phyloP scores from a whole-genome alignment of 1,284 basidiomycete genomes.

The Leccinum laetum region DNA sequence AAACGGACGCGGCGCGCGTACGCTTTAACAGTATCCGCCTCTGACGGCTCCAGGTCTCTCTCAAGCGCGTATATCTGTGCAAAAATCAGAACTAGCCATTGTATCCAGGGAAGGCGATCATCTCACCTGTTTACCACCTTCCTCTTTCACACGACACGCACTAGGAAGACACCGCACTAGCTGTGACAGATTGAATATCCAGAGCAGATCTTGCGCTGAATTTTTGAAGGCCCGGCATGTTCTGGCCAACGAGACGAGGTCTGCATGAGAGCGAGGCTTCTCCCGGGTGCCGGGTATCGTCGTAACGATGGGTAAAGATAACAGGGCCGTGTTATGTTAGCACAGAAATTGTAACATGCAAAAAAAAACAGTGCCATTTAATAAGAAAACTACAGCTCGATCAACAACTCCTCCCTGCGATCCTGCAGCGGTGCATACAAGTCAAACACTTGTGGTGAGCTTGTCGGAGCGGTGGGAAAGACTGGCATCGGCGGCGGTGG shows the following conservation, averaged over 20 bases:
- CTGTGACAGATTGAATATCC: not conserved
- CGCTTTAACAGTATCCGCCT: too few species aligned
- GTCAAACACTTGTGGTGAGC: conserved; percentile 55
- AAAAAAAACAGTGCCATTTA: not conserved
- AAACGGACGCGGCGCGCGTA: too few species aligned
- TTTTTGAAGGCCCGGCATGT: not conserved
- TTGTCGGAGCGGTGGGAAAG: conserved; percentile 46
- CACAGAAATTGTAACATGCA: not conserved
- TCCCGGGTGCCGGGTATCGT: too few species aligned
- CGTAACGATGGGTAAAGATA: not conserved
- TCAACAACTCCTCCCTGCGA: conserved; percentile 82
- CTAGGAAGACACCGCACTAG: not conserved
- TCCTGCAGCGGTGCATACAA: conserved; percentile 63
- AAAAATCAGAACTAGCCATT: not conserved
- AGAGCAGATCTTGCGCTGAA: not conserved
- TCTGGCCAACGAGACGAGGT: not conserved
- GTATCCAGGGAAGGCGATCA: not conserved
- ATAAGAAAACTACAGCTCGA: conserved; percentile 53
- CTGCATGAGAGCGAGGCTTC: not conserved
- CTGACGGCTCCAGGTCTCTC: not conserved
- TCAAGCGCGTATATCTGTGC: not conserved
- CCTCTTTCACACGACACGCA: not conserved
- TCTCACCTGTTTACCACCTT: too few species aligned
- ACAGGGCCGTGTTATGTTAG: not conserved
- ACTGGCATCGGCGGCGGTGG: conserved; percentile 9